These are phyloP conservation scores for Acanthamoeba royreba DNA, from an alignment of 208 protist genomes.

Conservation along the genomic window DNA sequence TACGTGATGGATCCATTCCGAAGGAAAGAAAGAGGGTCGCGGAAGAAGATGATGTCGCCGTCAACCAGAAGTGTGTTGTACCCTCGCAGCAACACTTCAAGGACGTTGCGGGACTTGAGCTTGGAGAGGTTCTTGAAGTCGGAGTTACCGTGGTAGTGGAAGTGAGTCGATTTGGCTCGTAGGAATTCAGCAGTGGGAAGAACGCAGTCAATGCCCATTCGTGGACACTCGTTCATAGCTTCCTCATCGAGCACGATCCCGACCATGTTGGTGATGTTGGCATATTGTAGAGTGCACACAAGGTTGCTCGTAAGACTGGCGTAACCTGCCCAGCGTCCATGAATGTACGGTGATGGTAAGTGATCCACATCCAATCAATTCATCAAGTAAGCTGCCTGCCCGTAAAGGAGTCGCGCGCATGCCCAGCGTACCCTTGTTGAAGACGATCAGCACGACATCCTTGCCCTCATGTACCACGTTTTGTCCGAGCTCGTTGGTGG, in stretches of 20 bases:
- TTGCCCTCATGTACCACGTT: background rate
- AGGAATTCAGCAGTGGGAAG: background rate
- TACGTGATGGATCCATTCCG: background rate
- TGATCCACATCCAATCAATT: no score
- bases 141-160: background rate
- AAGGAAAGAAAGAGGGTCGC: background rate
- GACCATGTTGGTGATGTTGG: background rate
- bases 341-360: background rate
- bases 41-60: background rate
- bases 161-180: background rate
- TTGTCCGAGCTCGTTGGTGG: background rate
- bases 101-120: conserved; percentile 26
- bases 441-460: background rate
- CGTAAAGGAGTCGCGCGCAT: no score
- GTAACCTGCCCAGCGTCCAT: background rate
- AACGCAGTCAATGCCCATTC: background rate
- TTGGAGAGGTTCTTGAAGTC: conserved; percentile 4
- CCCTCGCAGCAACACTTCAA: background rate
- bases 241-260: background rate
- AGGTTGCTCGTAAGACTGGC: background rate
- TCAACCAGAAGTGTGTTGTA: background rate
- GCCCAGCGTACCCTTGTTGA: background rate
- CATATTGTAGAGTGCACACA: background rate
- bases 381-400: no score
- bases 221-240: background rate